Percentiles rank a stretch among this genome's conserved stretches.
phyloP scores from a whole-genome alignment of 2,329 filamentous ascomycete species.

The Clarireedia sp. region DNA sequence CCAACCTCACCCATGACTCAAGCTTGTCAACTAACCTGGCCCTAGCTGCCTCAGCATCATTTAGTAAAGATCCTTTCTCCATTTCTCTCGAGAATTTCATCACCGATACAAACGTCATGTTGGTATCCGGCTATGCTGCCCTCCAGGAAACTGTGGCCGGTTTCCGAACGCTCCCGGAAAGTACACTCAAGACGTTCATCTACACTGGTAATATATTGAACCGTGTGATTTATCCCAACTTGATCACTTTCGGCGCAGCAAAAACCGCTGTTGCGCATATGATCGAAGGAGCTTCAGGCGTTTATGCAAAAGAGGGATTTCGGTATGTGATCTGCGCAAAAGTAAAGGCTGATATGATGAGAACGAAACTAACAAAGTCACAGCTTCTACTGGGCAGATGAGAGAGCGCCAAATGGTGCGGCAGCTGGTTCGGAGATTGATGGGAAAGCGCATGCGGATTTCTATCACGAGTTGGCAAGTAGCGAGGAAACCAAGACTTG shows the following conservation, averaged over 20 bases:
- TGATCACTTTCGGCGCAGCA: conserved; percentile 33
- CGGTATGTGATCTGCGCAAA: conserved; percentile 23
- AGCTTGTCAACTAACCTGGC: not conserved
- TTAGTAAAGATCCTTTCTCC: conserved; percentile 14
- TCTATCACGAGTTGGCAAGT: conserved; percentile 35
- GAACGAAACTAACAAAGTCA: not conserved
- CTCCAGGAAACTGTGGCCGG: conserved; percentile 31
- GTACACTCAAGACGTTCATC: conserved; percentile 35
- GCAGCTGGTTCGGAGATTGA: conserved; percentile 26
- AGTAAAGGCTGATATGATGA: not conserved
- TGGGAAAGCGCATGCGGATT: conserved; percentile 35
- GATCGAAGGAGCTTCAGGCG: conserved; percentile 30
- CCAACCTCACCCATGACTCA: not conserved
- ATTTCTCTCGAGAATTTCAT: conserved; percentile 28
- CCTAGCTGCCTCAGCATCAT: not conserved
- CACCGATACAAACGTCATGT: conserved; percentile 32
- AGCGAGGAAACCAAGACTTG: conserved; percentile 35
- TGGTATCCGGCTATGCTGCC: conserved; percentile 32
- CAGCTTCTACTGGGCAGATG: conserved; percentile 44
- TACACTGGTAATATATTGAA: conserved; percentile 38
- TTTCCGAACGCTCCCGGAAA: conserved; percentile 25
- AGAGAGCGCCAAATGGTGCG: conserved; percentile 36
- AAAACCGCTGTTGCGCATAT: conserved; percentile 32
- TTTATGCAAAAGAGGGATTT: conserved; percentile 31
- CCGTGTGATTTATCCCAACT: conserved; percentile 20